Conservation (phyloP, 495 filamentous ascomycete genomes). For the Physcia stellaris region DNA sequence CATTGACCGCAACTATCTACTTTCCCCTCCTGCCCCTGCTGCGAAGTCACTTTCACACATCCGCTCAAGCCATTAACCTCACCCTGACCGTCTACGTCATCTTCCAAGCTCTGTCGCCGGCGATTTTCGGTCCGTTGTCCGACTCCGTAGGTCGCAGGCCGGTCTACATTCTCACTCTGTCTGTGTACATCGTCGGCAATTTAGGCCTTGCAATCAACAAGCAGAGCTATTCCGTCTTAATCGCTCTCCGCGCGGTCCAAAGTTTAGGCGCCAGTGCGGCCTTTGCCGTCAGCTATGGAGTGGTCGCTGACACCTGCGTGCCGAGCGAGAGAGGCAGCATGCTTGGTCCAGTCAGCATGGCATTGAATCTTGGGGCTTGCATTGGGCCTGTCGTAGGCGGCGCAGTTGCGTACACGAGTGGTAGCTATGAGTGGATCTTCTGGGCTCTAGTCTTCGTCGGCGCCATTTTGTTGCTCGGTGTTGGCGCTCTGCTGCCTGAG, state of each 20-base stretch:
- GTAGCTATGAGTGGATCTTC: slow-evolving; percentile 23
- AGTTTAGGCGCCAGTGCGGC: slow-evolving; percentile 39
- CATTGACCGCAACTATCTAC: slow-evolving; percentile 67
- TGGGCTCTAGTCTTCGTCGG: slow-evolving; percentile 3
- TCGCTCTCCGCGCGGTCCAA: slow-evolving; percentile 51
- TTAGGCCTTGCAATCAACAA: slow-evolving; percentile 51
- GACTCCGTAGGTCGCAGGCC: slow-evolving; percentile 46
- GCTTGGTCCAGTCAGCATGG: slow-evolving; percentile 33
- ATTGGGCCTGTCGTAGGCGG: slow-evolving; percentile 28
- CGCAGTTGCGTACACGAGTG: slow-evolving; percentile 19
- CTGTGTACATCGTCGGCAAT: slow-evolving; percentile 47
- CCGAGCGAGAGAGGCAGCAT: slow-evolving; percentile 46
- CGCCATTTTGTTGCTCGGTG: slow-evolving; percentile 21
- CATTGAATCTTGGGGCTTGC: slow-evolving; percentile 15
- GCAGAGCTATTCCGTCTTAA: slow-evolving; percentile 41
- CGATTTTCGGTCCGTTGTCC: slow-evolving; percentile 45
- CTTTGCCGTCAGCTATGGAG: slow-evolving; percentile 41
- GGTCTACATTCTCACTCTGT: slow-evolving; percentile 42
- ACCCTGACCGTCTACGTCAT: slow-evolving; percentile 55
- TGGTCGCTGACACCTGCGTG: slow-evolving; percentile 47
- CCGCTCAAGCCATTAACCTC: slow-evolving; percentile 49
- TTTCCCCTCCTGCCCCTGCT: slow-evolving; percentile 56
- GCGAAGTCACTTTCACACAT: slow-evolving; percentile 39
- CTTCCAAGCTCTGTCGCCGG: slow-evolving; percentile 45
- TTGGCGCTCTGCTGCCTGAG: slow-evolving; percentile 46